Conservation (phyloP, 805 yeast species). For the Sungouiozyma intestinalis region DNA sequence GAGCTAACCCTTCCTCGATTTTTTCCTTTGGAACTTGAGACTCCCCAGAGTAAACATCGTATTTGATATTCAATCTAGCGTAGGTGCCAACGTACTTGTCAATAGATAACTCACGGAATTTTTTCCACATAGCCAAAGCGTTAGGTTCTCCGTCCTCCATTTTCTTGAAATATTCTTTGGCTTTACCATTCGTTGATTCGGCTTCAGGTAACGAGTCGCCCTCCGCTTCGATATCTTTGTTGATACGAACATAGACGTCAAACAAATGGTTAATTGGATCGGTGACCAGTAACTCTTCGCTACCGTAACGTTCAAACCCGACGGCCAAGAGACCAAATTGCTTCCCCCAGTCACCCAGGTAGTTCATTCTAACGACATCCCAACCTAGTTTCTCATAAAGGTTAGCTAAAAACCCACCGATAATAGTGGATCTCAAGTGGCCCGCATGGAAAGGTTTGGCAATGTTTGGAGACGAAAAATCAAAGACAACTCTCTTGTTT, state of each 20-base stretch:
- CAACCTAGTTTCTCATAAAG: slow-evolving; percentile 84
- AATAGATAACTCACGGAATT: slow-evolving; percentile 81
- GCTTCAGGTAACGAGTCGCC: slow-evolving; percentile 39
- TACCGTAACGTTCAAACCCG: slow-evolving; percentile 79
- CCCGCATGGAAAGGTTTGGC: slow-evolving; percentile 99
- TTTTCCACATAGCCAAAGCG: slow-evolving; percentile 73
- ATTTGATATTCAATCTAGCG: slow-evolving; percentile 80
- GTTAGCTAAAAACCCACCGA: slow-evolving; percentile 89
- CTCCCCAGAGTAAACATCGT: slow-evolving; percentile 88
- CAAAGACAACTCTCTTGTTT: slow-evolving; percentile 64
- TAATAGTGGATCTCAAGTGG: slow-evolving; percentile 90
- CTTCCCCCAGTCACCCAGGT: slow-evolving; percentile 98
- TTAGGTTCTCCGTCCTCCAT: slow-evolving; percentile 90
- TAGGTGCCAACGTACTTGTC: slow-evolving; percentile 77
- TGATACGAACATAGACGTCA: slow-evolving; percentile 81
- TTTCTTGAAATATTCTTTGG: slow-evolving; percentile 72
- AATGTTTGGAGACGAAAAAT: slow-evolving; percentile 93
- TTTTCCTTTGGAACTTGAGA: slow-evolving; percentile 74
- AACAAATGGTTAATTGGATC: slow-evolving; percentile 93
- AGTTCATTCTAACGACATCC: slow-evolving; percentile 82
- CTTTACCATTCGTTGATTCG: slow-evolving; percentile 61
- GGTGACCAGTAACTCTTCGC: slow-evolving; percentile 50
- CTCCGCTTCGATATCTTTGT: slow-evolving; percentile 55
- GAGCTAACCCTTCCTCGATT: slow-evolving; percentile 54
- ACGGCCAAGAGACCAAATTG: slow-evolving; percentile 94